These are phyloP conservation scores for Prunus dulcis DNA, from an alignment of 306 rosid species.

Conservation along the genomic window DNA sequence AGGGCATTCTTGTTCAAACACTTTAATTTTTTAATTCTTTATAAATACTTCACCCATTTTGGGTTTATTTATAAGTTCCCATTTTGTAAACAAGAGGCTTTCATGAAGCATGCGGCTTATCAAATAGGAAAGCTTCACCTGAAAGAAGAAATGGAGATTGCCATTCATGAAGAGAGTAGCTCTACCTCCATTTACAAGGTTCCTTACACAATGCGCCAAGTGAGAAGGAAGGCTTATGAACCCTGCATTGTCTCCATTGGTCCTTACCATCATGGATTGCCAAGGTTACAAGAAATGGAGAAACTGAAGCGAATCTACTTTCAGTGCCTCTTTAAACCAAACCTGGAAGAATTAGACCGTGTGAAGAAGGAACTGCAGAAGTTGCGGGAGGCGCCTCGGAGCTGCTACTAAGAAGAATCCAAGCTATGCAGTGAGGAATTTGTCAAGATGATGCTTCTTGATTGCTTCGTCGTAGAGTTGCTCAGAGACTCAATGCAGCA, in stretches of 20 bases:
- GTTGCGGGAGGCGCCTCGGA: conserved; percentile 5
- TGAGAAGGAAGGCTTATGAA: conserved; percentile 3
- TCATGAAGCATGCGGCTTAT: no score
- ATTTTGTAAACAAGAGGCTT: no score
- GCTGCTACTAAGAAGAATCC: conserved; percentile 26
- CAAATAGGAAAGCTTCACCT: background rate
- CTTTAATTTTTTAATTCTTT: no score
- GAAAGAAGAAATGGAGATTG: conserved; percentile 1
- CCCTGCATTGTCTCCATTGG: conserved; percentile 11
- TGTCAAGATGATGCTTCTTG: conserved; percentile 35
- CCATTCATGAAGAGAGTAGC: background rate
- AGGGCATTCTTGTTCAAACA: no score
- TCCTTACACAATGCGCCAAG: background rate
- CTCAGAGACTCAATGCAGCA: conserved; percentile 20
- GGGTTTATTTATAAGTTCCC: no score
- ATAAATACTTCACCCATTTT: no score
- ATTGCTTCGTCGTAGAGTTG: conserved; percentile 35
- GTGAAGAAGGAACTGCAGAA: conserved; percentile 22
- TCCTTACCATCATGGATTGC: conserved; percentile 4
- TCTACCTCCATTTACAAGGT: conserved; percentile 1
- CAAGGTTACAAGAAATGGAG: conserved; percentile 1
- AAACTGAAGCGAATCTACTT: conserved; percentile 1
- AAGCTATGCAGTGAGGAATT: conserved; percentile 25
- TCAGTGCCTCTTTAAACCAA: background rate
- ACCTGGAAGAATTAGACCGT: background rate